Evolutionary conservation across 2,329 filamentous ascomycete genomes (phyloP).

Genomic region (Hypoxylon sp.): DNA sequence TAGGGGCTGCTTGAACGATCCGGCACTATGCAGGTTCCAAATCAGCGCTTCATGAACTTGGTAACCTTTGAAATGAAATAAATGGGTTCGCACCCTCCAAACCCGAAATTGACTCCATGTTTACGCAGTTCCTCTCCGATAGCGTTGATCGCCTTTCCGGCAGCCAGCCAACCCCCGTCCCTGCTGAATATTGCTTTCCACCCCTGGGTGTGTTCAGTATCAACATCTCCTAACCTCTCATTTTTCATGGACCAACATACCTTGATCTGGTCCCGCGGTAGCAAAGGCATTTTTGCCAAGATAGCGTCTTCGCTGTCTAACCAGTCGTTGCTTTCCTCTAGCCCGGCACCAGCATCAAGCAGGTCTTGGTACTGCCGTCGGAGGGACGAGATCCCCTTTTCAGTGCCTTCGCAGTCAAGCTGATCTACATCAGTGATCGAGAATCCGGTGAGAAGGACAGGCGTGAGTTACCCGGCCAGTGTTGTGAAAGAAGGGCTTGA

Average conservation of each 20-base stretch:
- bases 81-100: constrained; percentile 44
- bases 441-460: neutral
- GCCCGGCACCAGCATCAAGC: constrained; percentile 36
- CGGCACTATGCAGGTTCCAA: constrained; percentile 44
- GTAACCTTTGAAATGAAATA: neutral
- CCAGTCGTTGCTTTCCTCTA: constrained; percentile 52
- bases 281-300: constrained; percentile 49
- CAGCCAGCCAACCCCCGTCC: constrained; percentile 57
- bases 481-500: constrained; percentile 54
- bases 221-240: neutral
- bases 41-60: constrained; percentile 1
- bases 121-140: constrained; percentile 51
- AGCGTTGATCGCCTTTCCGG: constrained; percentile 56
- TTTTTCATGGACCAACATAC: constrained; percentile 29
- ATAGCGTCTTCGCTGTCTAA: constrained; percentile 55
- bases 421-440: constrained; percentile 35
- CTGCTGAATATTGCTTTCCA: constrained; percentile 55
- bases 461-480: constrained; percentile 50
- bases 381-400: constrained; percentile 46
- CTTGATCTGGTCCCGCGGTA: constrained; percentile 51
- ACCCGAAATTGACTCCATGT: constrained; percentile 52
- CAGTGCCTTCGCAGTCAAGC: constrained; percentile 47
- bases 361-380: constrained; percentile 48
- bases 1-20: constrained; percentile 53
- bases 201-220: constrained; percentile 40